Evolutionary conservation across 2,329 filamentous ascomycete species (phyloP).

Genomic region (Penicillium occitanis): DNA sequence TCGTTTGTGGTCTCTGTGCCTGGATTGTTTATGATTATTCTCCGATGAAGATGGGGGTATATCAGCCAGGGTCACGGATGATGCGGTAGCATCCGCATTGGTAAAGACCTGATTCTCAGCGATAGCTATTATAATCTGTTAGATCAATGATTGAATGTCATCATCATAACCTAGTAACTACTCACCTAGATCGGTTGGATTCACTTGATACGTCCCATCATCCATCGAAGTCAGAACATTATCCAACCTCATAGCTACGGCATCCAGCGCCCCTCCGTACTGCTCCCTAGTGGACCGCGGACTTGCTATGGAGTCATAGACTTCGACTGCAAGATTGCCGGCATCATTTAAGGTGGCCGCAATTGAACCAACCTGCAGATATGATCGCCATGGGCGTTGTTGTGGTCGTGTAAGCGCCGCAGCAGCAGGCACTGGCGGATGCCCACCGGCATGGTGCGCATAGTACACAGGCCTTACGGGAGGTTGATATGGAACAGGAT

Average conservation of each 20-base stretch:
- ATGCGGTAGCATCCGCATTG: slow-evolving; percentile 1
- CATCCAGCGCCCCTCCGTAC: slow-evolving; percentile 15
- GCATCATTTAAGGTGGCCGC: slow-evolving; percentile 19
- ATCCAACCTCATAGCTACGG: slow-evolving; percentile 15
- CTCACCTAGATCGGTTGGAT: slow-evolving; percentile 16
- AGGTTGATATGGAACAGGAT: background rate
- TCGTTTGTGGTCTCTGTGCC: slow-evolving; percentile 1
- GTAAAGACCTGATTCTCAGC: slow-evolving; percentile 3
- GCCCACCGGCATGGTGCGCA: background rate
- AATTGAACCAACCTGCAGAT: slow-evolving; percentile 8
- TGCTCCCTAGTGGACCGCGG: slow-evolving; percentile 3
- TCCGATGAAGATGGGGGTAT: background rate
- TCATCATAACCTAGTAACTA: background rate
- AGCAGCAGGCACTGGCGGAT: background rate
- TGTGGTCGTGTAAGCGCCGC: background rate
- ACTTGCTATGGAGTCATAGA: slow-evolving; percentile 9
- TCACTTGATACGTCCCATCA: slow-evolving; percentile 15
- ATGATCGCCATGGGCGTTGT: slow-evolving; percentile 7
- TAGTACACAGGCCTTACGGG: background rate
- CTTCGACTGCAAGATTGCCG: slow-evolving; percentile 18
- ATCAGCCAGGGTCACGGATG: background rate
- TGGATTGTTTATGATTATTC: background rate
- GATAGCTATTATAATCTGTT: background rate
- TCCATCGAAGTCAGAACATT: slow-evolving; percentile 22
- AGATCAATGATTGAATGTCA: background rate